Percentiles rank a stretch among this genome's conserved stretches.
Evolutionary conservation across 768 basidiomycete species (phyloP).

Genomic region (Phanerochaete sordida): DNA sequence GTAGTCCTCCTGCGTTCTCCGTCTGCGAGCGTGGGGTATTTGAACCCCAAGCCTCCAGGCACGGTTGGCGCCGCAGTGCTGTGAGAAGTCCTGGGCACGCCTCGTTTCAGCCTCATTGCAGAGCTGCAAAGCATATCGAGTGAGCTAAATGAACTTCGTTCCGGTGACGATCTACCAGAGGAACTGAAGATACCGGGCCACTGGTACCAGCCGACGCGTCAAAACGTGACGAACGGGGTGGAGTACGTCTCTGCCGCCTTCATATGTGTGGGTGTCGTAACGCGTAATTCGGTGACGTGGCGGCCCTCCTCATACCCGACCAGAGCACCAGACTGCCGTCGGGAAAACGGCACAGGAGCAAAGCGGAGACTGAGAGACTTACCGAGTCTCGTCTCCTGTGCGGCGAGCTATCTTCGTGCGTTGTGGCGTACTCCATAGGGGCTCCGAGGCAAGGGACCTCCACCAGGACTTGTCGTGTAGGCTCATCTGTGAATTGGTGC

Average conservation of each 20-base stretch:
- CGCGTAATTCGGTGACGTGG: background rate
- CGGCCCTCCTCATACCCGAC: too few relatives aligned
- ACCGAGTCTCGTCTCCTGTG: background rate
- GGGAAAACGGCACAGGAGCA: background rate
- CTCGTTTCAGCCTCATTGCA: constrained; percentile 2
- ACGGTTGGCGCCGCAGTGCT: background rate
- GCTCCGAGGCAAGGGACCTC: background rate
- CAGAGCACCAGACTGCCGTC: background rate
- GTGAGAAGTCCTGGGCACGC: background rate
- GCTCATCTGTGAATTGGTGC: background rate
- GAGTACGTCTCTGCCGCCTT: background rate
- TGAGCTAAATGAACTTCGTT: background rate
- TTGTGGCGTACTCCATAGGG: background rate
- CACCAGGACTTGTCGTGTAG: background rate
- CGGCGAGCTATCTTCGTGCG: background rate
- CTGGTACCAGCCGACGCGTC: background rate
- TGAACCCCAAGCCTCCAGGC: background rate
- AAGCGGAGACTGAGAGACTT: background rate
- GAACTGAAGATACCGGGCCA: background rate
- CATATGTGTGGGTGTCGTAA: background rate
- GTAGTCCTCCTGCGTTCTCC: background rate
- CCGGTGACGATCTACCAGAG: background rate
- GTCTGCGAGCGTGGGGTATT: background rate
- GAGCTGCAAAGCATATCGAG: background rate
- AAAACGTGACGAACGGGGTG: background rate